These are phyloP conservation scores for Phlyctochytrium arcticum DNA, from an alignment of 192 early-diverging fungal genomes.

Conservation along the genomic window DNA sequence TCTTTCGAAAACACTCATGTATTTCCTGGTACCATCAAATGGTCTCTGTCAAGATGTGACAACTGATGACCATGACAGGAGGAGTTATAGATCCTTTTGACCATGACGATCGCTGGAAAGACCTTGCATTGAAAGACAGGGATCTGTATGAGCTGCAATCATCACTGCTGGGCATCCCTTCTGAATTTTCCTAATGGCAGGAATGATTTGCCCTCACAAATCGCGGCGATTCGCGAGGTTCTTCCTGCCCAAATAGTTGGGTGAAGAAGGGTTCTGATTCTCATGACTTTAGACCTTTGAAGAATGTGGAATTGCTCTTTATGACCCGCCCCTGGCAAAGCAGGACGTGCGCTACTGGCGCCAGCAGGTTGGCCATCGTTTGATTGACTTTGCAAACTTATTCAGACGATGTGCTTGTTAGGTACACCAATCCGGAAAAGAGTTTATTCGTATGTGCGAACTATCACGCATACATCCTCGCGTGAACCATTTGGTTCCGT, in stretches of 20 bases:
- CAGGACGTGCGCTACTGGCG: conserved; percentile 41
- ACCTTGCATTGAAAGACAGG: neutral
- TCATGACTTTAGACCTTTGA: conserved; percentile 66
- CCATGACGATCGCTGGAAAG: neutral
- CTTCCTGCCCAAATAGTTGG: neutral
- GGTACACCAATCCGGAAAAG: conserved; percentile 41
- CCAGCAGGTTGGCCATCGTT: conserved; percentile 4
- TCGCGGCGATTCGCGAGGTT: conserved; percentile 60
- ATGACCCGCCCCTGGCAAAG: conserved; percentile 24
- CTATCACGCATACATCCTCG: conserved; percentile 40
- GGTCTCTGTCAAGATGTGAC: neutral
- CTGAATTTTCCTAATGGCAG: neutral
- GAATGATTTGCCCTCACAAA: conserved; percentile 32
- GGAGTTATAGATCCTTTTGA: conserved; percentile 32
- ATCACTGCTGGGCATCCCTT: neutral
- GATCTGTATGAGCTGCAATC: neutral
- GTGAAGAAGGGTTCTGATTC: neutral
- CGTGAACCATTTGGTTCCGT: conserved; percentile 47
- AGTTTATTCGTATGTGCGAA: conserved; percentile 50
- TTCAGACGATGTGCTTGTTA: neutral
- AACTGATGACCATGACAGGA: neutral
- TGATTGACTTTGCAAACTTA: neutral
- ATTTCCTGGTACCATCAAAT: conserved; percentile 27
- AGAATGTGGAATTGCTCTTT: conserved; percentile 68
- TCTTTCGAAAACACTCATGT: conserved; percentile 34